Evolutionary conservation across 1,139 yeast species (phyloP).

Genomic region (Arxiozyma bovina): DNA sequence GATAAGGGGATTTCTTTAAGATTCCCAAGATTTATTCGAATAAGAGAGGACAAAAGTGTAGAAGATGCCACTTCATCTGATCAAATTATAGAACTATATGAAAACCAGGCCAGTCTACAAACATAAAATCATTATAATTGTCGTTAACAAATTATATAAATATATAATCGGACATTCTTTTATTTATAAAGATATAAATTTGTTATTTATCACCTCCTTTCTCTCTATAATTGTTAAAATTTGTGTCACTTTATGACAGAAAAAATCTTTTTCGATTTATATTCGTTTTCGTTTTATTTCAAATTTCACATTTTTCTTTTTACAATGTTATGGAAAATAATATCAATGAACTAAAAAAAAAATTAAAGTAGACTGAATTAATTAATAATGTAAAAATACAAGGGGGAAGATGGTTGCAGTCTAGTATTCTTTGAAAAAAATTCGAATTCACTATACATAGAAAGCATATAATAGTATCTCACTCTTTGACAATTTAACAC

Average conservation of each 20-base stretch:
- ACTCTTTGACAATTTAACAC: background rate
- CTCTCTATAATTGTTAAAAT: too few species aligned
- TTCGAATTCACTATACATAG: background rate
- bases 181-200: too few species aligned
- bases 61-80: slow-evolving; percentile 89
- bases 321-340: background rate
- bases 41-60: slow-evolving; percentile 78
- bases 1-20: slow-evolving; percentile 87
- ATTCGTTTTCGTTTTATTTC: too few species aligned
- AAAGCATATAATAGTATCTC: background rate
- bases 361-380: too few species aligned
- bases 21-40: slow-evolving; percentile 79
- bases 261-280: too few species aligned
- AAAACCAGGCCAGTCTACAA: slow-evolving; percentile 49
- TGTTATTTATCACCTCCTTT: background rate
- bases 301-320: background rate
- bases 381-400: background rate
- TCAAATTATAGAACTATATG: slow-evolving; percentile 84
- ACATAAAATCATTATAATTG: background rate
- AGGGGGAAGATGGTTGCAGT: background rate
- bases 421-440: too few species aligned
- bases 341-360: too few species aligned
- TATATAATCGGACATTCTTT: background rate
- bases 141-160: background rate
- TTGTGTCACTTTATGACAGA: background rate